Percentiles rank a stretch among this genome's conserved stretches.
These are phyloP conservation scores for Ascochyta fabae DNA, from an alignment of 2,329 filamentous ascomycete genomes.

Conservation along the genomic window DNA sequence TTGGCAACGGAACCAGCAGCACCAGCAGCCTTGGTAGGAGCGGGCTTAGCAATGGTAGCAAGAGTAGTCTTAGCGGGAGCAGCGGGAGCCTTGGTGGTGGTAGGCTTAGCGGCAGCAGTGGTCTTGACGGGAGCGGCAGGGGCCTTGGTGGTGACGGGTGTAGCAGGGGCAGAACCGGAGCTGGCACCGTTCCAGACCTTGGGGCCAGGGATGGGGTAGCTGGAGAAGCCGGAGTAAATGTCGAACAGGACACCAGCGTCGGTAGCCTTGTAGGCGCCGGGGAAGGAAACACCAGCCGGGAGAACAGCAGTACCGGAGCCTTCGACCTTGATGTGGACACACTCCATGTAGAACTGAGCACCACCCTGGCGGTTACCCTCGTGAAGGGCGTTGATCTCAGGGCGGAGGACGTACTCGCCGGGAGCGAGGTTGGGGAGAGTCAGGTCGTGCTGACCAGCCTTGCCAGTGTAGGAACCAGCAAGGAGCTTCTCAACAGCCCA, in stretches of 20 bases:
- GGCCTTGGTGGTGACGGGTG: conserved; percentile 23
- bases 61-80: conserved; percentile 27
- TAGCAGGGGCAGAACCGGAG: conserved; percentile 18
- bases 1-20: conserved; percentile 24
- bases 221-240: conserved; percentile 46
- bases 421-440: conserved; percentile 50
- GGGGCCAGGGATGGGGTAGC: conserved; percentile 47
- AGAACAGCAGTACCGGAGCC: conserved; percentile 41
- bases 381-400: conserved; percentile 55
- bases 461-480: conserved; percentile 36
- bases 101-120: conserved; percentile 20
- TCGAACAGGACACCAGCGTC: conserved; percentile 53
- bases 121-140: conserved; percentile 11
- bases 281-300: conserved; percentile 55
- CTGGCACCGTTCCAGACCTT: conserved; percentile 43
- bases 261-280: conserved; percentile 49
- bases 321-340: conserved; percentile 51
- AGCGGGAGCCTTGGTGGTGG: conserved; percentile 15
- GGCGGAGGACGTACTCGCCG: conserved; percentile 53
- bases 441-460: conserved; percentile 51
- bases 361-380: conserved; percentile 46
- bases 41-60: conserved; percentile 26
- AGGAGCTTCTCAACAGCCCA: conserved; percentile 52
- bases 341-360: conserved; percentile 55
- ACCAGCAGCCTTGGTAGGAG: conserved; percentile 21